Percentiles rank a stretch among this genome's conserved stretches.
Evolutionary conservation across 2,329 filamentous ascomycete genomes (phyloP).

Genomic region (Volutella citrinella): DNA sequence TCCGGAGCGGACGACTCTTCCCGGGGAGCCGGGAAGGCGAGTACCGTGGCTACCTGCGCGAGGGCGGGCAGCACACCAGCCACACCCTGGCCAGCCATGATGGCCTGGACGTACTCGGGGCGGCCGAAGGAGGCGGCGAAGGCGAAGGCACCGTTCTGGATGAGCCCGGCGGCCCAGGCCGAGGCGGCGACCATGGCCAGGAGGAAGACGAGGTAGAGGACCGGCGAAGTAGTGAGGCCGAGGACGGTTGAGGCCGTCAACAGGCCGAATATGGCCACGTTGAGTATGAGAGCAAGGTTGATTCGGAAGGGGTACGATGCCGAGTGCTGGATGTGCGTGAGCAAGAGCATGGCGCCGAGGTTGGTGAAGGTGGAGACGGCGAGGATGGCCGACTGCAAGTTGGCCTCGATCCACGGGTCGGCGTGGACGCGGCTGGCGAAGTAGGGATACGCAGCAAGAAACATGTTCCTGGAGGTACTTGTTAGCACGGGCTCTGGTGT

Average conservation of each 20-base stretch:
- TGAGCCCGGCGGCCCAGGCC: constrained; percentile 76
- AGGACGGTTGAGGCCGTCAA: constrained; percentile 76
- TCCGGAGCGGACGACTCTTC: constrained; percentile 22
- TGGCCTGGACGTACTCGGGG: constrained; percentile 88
- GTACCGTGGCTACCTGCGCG: constrained; percentile 80
- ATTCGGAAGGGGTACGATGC: constrained; percentile 91
- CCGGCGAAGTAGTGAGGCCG: constrained; percentile 60
- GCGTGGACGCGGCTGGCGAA: constrained; percentile 78
- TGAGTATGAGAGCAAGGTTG: constrained; percentile 70
- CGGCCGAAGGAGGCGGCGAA: constrained; percentile 84
- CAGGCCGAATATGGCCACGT: constrained; percentile 71
- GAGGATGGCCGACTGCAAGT: constrained; percentile 88
- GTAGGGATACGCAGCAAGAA: constrained; percentile 90
- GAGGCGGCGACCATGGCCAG: constrained; percentile 78
- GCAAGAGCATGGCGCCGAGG: constrained; percentile 68
- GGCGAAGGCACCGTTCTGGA: constrained; percentile 92
- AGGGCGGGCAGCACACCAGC: constrained; percentile 87
- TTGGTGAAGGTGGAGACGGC: constrained; percentile 85
- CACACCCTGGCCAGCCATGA: constrained; percentile 92
- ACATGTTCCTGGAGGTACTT: constrained; percentile 77
- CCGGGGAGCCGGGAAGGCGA: constrained; percentile 48
- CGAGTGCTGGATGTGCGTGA: constrained; percentile 75
- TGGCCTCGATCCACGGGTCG: constrained; percentile 67
- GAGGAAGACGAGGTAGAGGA: constrained; percentile 74
- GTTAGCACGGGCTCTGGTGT: too few species aligned